Conservation (phyloP, 73 alveolate genomes). For the Durusdinium trenchii region DNA sequence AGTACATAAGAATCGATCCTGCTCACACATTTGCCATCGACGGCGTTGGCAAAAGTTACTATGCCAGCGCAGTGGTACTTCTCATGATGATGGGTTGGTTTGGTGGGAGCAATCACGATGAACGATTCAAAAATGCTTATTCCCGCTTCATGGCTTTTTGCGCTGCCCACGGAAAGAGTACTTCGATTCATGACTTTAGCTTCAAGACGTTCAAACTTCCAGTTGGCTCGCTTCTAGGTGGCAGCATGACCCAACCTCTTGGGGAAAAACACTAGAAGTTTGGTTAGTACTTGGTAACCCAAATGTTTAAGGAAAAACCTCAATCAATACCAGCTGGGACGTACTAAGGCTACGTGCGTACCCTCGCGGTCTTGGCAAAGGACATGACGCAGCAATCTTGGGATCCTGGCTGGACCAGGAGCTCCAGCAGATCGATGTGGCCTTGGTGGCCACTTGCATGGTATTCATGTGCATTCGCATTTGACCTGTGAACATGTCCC, state of each 20-base stretch:
- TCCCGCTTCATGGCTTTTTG: background rate
- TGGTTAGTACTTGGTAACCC: background rate
- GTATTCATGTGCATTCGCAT: background rate
- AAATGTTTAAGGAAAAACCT: background rate
- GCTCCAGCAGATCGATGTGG: slow-evolving; percentile 20
- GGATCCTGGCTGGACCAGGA: slow-evolving; percentile 61
- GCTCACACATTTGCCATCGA: slow-evolving; percentile 67
- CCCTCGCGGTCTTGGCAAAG: slow-evolving; percentile 41
- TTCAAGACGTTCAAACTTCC: slow-evolving; percentile 21
- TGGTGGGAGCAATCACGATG: background rate
- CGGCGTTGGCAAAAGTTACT: slow-evolving; percentile 19
- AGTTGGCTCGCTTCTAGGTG: background rate
- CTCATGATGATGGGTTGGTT: background rate
- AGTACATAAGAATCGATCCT: slow-evolving; percentile 2
- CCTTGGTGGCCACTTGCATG: slow-evolving; percentile 1
- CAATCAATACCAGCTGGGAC: too few relatives aligned
- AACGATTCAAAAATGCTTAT: background rate
- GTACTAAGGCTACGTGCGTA: background rate
- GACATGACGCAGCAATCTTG: slow-evolving; percentile 40
- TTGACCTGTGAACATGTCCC: too few relatives aligned
- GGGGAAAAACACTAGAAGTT: background rate
- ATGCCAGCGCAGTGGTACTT: background rate
- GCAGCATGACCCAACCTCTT: background rate
- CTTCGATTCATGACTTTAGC: slow-evolving; percentile 40
- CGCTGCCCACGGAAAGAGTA: background rate